Evolutionary conservation across 164 flowering plant genomes (phyloP).

Genomic region (Amborella trichopoda): DNA sequence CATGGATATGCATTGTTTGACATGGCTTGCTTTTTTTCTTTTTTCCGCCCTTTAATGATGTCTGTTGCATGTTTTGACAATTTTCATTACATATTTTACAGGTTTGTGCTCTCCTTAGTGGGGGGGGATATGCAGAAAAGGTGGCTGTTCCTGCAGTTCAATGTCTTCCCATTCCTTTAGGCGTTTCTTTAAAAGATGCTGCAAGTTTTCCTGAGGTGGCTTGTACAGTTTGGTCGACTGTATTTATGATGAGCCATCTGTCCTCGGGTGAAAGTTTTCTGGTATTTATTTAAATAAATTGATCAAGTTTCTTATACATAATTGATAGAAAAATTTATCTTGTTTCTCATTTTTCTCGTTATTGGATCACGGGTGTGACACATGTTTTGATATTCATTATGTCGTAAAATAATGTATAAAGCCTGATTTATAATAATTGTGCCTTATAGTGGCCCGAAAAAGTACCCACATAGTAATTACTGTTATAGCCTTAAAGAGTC

Average conservation of each 20-base stretch:
- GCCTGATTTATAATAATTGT: too few relatives aligned
- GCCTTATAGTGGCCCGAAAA: too few relatives aligned
- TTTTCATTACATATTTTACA: too few relatives aligned
- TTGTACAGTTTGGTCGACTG: constrained; percentile 98
- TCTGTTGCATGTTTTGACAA: too few relatives aligned
- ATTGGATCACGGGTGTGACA: not conserved
- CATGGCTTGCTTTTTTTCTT: too few relatives aligned
- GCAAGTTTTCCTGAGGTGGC: constrained; percentile 94
- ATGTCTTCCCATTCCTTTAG: constrained; percentile 79
- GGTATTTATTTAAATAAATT: constrained; percentile 34
- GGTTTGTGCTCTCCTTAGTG: constrained; percentile 95
- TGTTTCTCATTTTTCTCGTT: not conserved
- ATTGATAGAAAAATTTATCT: too few relatives aligned
- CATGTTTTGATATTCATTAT: not conserved
- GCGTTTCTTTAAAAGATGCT: constrained; percentile 75
- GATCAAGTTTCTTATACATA: not conserved
- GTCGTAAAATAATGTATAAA: too few relatives aligned
- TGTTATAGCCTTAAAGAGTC: too few relatives aligned
- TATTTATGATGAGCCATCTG: constrained; percentile 74
- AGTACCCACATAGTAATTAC: too few relatives aligned
- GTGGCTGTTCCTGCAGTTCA: constrained; percentile 84
- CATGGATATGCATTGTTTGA: too few relatives aligned
- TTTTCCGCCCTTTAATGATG: too few relatives aligned
- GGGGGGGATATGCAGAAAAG: constrained; percentile 97
- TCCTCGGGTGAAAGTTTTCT: constrained; percentile 73